phyloP scores from a whole-genome alignment of 345 rosid species.

The Gossypium turneri region DNA sequence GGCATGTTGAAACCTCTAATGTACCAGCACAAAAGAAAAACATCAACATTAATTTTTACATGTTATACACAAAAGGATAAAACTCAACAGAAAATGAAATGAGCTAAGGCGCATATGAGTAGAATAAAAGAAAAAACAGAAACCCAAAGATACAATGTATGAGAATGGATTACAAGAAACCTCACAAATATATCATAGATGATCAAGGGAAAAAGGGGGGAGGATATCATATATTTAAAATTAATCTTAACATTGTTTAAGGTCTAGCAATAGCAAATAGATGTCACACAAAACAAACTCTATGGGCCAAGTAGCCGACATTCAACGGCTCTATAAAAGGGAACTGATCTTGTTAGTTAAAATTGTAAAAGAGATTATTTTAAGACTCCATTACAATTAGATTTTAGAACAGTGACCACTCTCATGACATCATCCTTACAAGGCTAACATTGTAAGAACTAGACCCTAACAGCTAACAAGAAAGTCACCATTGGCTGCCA shows the following conservation, averaged over 20 bases:
- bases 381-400: not conserved
- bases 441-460: not conserved
- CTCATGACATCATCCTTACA: not conserved
- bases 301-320: not conserved
- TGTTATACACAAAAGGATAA: not conserved
- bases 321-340: not conserved
- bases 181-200: not conserved
- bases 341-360: not conserved
- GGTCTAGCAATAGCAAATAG: not conserved
- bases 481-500: not conserved
- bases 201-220: not conserved
- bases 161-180: not conserved
- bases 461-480: not conserved
- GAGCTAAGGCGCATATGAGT: not conserved
- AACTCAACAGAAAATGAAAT: not conserved
- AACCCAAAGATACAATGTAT: not conserved
- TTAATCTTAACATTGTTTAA: not conserved
- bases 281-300: not conserved
- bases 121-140: not conserved
- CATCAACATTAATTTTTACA: not conserved
- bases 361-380: not conserved
- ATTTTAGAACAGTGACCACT: not conserved
- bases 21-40: slow-evolving; percentile 2
- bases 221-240: not conserved
- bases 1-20: slow-evolving; percentile 52